Conservation (phyloP, 441 rosid genomes). For the Euphorbia schlechtendalii region DNA sequence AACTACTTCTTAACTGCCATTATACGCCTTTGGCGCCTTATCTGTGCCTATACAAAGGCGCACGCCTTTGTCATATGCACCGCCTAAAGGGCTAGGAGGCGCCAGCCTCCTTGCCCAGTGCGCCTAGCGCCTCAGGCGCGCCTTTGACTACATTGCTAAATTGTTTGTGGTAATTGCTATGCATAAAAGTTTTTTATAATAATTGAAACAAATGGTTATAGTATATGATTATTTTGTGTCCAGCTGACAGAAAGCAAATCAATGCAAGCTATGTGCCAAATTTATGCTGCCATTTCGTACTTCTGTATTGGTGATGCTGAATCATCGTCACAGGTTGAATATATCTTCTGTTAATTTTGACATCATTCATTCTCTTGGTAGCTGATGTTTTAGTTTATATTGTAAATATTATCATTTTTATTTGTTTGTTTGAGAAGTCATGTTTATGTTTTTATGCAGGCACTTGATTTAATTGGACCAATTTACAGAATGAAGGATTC, state of each 20-base stretch:
- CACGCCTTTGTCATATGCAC: too few species aligned
- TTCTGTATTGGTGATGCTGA: slow-evolving; percentile 91
- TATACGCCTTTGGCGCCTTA: too few species aligned
- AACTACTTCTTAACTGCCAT: too few species aligned
- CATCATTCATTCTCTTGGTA: not conserved
- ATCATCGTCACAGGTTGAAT: slow-evolving; percentile 72
- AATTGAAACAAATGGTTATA: not conserved
- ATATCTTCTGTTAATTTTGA: slow-evolving; percentile 20
- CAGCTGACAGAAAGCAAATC: slow-evolving; percentile 86
- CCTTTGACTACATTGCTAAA: too few species aligned
- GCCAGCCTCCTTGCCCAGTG: too few species aligned
- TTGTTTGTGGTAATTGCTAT: not conserved
- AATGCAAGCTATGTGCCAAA: slow-evolving; percentile 83
- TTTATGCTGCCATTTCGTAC: slow-evolving; percentile 89
- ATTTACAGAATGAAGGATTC: slow-evolving; percentile 69
- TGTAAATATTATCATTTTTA: slow-evolving; percentile 7
- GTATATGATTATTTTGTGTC: slow-evolving; percentile 16
- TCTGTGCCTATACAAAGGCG: too few species aligned
- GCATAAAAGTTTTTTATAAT: slow-evolving; percentile 9
- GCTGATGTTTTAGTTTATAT: not conserved
- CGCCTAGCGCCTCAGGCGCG: too few species aligned
- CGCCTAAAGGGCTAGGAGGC: too few species aligned
- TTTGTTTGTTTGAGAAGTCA: slow-evolving; percentile 12
- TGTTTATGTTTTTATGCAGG: slow-evolving; percentile 37
- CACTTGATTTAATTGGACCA: slow-evolving; percentile 91